phyloP scores from a whole-genome alignment of 805 yeast genomes.

The Yamadazyma akitaensis region DNA sequence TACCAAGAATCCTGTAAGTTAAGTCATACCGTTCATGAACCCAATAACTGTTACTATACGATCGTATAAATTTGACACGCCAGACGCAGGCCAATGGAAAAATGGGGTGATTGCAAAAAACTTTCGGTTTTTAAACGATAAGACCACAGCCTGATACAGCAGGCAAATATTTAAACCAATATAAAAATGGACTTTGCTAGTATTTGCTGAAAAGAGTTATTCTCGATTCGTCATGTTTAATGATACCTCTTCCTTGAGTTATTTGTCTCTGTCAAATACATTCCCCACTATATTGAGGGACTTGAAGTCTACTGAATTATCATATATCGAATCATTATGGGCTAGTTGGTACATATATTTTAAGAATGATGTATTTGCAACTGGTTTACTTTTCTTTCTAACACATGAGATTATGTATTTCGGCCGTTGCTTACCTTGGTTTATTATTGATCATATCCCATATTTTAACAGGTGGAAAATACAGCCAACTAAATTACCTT shows the following conservation, averaged over 20 bases:
- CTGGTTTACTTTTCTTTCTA: constrained; percentile 79
- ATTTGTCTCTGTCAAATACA: constrained; percentile 7
- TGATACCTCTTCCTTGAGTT: constrained; percentile 12
- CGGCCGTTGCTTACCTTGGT: constrained; percentile 92
- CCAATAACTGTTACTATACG: neutral
- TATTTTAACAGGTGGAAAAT: constrained; percentile 84
- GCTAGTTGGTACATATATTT: constrained; percentile 83
- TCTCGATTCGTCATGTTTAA: constrained; percentile 6
- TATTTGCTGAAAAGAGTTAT: neutral
- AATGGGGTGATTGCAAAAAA: constrained; percentile 14
- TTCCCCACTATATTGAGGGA: constrained; percentile 6
- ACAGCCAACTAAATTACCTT: constrained; percentile 81
- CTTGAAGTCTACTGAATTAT: constrained; percentile 8
- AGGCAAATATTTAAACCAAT: neutral
- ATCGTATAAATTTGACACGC: neutral
- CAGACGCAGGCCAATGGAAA: neutral
- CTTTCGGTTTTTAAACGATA: constrained; percentile 1
- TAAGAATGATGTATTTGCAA: constrained; percentile 86
- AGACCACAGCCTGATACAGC: constrained; percentile 1
- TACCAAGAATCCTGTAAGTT: neutral
- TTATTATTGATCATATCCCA: constrained; percentile 79
- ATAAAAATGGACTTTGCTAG: neutral
- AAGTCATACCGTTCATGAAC: neutral
- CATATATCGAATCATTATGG: constrained; percentile 68
- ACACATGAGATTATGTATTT: constrained; percentile 89